Evolutionary conservation across 768 basidiomycete genomes (phyloP), one percentile per base, ranked within the genome.

Genomic region (Lactarius sanguifluus): DNA sequence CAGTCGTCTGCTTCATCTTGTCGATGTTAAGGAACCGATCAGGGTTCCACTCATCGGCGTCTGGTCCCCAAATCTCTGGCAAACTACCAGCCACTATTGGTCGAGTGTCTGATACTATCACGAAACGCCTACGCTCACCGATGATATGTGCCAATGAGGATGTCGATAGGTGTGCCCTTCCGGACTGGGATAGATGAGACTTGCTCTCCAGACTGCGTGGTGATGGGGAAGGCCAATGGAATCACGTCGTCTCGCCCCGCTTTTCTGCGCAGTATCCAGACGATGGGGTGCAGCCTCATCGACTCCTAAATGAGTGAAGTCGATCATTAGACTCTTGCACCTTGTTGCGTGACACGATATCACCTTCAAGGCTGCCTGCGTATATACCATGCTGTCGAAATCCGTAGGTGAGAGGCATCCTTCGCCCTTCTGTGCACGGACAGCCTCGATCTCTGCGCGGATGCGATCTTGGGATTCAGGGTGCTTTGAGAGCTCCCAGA

Each of bases 401-500:
- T 69, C 67, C 20, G 57, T 9, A 25, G 25, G 43, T 6, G 67
- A 62, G 5, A 52, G n/a, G 15, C 45, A 38, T 32, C 18, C 57
- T 38, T 55, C 67, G 7, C 62, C 67, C 8, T 34, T 61, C 30
- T 34, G n/a, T 20, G 18, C 56, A 10, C 67, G 69, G 23, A 64
- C 41, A 34, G 56, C 57, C 7, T 55, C 45, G 34, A 70, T 61
- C 63, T 70, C 69, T 13, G 38, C 63, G 16, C 69, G 69, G 45
- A 70, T 62, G 34, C 62, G 68, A 18, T 52, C 38, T 56, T 70
- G 69, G 30, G 47, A 69, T 25, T 69, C 62, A 5, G 62, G 59
- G 36, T 70, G 55, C 54, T 69, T 70, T n/a, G 69, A 67, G 2
- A 69, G 3, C 32, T 70, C 69, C 62, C 63, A 70, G 13, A 70